Evolutionary conservation across 2,329 filamentous ascomycete species (phyloP), one percentile per base, ranked within the genome.

Genomic region (Ceratocystis huliohia): DNA sequence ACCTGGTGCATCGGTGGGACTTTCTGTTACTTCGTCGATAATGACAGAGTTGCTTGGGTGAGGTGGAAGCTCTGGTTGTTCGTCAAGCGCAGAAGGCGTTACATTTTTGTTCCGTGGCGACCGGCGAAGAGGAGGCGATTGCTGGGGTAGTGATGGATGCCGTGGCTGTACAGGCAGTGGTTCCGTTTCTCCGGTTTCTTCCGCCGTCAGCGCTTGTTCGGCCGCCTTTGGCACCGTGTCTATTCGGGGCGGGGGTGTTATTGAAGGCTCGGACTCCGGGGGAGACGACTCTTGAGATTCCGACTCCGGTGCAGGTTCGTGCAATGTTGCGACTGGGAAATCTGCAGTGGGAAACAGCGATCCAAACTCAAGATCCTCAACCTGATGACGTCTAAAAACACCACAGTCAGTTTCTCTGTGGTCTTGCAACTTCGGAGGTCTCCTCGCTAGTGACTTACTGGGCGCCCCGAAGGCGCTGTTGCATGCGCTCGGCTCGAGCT

Each of bases 391-490:
- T 70, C 80, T 83, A 61, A 56, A 30, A 8, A 33, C 37, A 41
- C 10, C 28, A 25, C 41, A 28, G 63, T 72, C 59, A 70, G 70
- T 63, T 41, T 44, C 22, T 53, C 8, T 15, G 37, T 15, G 10
- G 37, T 41, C 33, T 17, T 17, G 7, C 62, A 46, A 62, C n/a
- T n/a, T 46, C 20, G 13, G 44, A 61, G 67, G 57, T 41, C 68
- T 63, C 30, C 53, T 48, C 15, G 28, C 37, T 8, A 15, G 1
- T 33, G 13, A 73, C 81, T 70, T 78, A 85, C 84, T 83, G 82
- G 53, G 84, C 84, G 69, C 84, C 84, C 69, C 84, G 83, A 73
- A 87, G 81, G 72, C 84, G 84, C 75, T 85, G 80, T 69, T 84
- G 82, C 76, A 86, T 80, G 72, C 83, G 82, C 73, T 85, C 83